Percentiles rank a stretch among this genome's conserved stretches.
phyloP scores from a whole-genome alignment of 148 eudicot genomes.

The Diospyros lotus region DNA sequence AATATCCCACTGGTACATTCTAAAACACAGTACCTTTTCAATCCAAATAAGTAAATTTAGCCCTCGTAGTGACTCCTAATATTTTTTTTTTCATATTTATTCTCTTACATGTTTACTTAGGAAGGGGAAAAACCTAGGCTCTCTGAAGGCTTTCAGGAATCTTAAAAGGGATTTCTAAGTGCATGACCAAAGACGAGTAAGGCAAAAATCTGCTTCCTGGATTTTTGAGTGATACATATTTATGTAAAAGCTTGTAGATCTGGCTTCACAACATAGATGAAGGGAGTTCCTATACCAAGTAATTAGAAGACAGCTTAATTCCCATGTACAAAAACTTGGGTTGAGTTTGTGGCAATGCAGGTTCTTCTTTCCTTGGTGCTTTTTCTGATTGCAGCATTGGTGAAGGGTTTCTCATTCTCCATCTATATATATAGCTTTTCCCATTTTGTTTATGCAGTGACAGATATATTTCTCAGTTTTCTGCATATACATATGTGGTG shows the following conservation, averaged over 20 bases:
- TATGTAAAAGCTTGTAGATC: background rate
- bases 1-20: background rate
- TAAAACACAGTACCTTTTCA: too few relatives aligned
- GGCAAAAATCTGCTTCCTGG: background rate
- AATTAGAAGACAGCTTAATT: background rate
- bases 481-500: background rate
- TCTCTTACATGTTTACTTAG: too few relatives aligned
- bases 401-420: background rate
- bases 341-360: background rate
- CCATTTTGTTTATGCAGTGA: background rate
- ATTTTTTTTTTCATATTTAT: too few relatives aligned
- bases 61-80: too few relatives aligned
- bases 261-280: background rate
- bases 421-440: background rate
- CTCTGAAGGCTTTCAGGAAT: background rate
- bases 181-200: background rate
- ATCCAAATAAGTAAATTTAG: too few relatives aligned
- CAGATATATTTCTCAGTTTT: background rate
- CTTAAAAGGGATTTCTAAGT: background rate
- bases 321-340: background rate
- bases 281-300: background rate
- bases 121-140: background rate
- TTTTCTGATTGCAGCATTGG: background rate
- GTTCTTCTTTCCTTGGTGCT: background rate
- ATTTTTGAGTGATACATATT: background rate